A percentile compares a stretch with the other conserved stretches of the same genome.
Conservation (phyloP, 306 rosid genomes). For the Prinsepia uniflora region DNA sequence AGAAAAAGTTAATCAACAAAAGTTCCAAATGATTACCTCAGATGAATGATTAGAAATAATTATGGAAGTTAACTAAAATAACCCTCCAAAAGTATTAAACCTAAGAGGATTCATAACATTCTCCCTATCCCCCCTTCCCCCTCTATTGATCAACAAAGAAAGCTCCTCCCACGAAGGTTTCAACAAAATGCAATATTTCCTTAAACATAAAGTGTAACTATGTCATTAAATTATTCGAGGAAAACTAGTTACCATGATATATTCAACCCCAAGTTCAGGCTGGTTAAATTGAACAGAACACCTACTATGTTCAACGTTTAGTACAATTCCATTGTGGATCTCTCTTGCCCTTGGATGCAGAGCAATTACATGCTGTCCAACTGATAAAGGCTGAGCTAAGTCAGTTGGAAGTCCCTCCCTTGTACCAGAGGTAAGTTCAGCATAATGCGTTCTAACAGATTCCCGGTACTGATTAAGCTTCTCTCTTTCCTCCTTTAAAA, state of each 20-base stretch:
- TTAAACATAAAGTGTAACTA: neutral
- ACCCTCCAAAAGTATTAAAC: neutral
- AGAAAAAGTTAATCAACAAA: neutral
- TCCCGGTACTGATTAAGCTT: constrained; percentile 88
- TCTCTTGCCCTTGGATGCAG: constrained; percentile 75
- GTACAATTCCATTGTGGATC: constrained; percentile 77
- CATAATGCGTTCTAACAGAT: constrained; percentile 79
- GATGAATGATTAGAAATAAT: neutral
- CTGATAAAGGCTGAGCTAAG: constrained; percentile 76
- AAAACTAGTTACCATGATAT: constrained; percentile 62
- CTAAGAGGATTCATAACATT: neutral
- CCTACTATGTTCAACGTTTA: constrained; percentile 62
- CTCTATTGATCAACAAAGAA: neutral
- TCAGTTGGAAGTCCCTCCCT: constrained; percentile 89
- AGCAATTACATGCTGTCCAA: constrained; percentile 81
- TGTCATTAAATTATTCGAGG: constrained; percentile 10
- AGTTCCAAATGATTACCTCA: neutral
- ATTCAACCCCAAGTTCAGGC: constrained; percentile 77
- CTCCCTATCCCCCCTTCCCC: neutral
- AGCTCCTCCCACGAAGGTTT: neutral
- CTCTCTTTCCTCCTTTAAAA: constrained; percentile 73
- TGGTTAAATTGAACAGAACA: constrained; percentile 77
- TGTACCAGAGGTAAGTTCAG: constrained; percentile 78
- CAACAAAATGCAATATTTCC: neutral
- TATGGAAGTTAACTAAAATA: neutral